phyloP scores from a whole-genome alignment of 75 land plant genomes.

The Cryptomeria japonica region DNA sequence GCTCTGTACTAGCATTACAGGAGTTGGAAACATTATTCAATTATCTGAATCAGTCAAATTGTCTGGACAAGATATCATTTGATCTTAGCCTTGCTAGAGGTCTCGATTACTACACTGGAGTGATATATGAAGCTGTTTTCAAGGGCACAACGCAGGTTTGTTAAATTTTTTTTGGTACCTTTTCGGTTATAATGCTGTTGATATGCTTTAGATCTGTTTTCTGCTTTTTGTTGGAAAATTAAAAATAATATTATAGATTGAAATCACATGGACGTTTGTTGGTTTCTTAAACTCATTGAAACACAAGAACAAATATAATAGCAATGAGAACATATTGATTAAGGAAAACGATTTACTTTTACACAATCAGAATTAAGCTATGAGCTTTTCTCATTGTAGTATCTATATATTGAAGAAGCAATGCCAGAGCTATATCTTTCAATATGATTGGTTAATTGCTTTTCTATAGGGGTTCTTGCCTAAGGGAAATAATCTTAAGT shows the following conservation, averaged over 20 bases:
- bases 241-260: neutral
- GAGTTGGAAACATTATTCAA: slow-evolving; percentile 67
- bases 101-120: slow-evolving; percentile 95
- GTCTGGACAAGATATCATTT: slow-evolving; percentile 66
- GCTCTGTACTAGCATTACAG: slow-evolving; percentile 51
- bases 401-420: neutral
- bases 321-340: neutral
- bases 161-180: neutral
- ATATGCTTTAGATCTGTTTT: neutral
- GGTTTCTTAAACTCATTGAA: neutral
- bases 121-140: slow-evolving; percentile 90
- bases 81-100: slow-evolving; percentile 97
- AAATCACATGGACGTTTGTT: neutral
- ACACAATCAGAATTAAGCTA: neutral
- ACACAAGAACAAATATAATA: neutral
- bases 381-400: neutral
- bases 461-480: too few relatives aligned
- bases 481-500: too few relatives aligned
- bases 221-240: neutral
- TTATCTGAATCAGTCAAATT: slow-evolving; percentile 57
- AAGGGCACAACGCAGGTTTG: slow-evolving; percentile 79
- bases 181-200: neutral
- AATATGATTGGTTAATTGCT: too few relatives aligned
- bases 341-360: neutral
- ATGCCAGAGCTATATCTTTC: neutral